Evolutionary conservation across 345 rosid species (phyloP), one percentile per base, ranked within the genome.

Genomic region (Excoecaria cochinchinensis): DNA sequence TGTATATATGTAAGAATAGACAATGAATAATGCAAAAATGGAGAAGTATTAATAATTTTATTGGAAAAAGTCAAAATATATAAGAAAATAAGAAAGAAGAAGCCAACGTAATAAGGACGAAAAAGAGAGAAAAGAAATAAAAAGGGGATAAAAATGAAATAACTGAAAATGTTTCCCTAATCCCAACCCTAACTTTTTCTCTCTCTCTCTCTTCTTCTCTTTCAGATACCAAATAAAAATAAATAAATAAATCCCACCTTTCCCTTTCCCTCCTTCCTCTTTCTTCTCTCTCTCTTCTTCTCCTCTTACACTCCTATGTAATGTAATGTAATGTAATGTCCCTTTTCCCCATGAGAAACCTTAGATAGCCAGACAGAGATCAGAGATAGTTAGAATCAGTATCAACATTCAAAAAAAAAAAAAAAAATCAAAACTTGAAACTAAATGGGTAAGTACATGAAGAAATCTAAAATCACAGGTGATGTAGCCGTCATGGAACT

Each of bases 391-490:
- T 11, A 24, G 51, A 25, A 53, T 46, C 6, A 65, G 64, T 31
- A 31, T 31, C 31, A 31, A 31, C 31, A 31, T 31, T 31, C 31
- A 31, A 31, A 31, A 31, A 31, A 31, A 31, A 31, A 31, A 31
- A 31, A 31, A 31, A 31, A 31, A 31, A 31, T 31, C 31, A 31
- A 31, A 31, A 31, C 31, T 31, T 31, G 31, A 31, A 31, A 31
- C 8, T 11, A 72, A 78, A 90, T 88, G 92, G 95, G 95, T 0
- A 89, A 85, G 85, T 90, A 85, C 87, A 85, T 89, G 75, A 90
- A 84, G 80, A 90, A 89, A 70, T 84, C 90, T 17, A 86, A 86
- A 75, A 50, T 82, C 74, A 24, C 84, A 56, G 84, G 82, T 38
- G 90, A 82, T 69, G 36, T 85, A 14, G 78, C 84, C 13, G 74